Percentiles rank a stretch among this genome's conserved stretches.
Conservation (phyloP, 345 rosid species). For the Reutealis trisperma region DNA sequence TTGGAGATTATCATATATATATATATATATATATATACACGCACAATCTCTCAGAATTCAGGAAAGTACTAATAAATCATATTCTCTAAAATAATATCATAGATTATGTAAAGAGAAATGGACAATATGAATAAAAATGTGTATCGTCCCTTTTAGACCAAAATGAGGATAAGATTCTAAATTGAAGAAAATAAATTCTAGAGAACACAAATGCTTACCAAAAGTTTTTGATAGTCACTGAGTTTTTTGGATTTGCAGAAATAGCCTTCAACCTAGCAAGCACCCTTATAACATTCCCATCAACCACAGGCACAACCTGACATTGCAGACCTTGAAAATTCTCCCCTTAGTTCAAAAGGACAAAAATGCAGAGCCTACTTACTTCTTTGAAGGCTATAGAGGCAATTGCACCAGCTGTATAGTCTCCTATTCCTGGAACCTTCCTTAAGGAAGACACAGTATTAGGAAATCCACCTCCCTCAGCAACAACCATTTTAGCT, state of each 20-base stretch:
- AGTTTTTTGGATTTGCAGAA: constrained; percentile 84
- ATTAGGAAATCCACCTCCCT: constrained; percentile 52
- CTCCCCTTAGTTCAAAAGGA: constrained; percentile 7
- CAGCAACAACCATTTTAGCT: constrained; percentile 59
- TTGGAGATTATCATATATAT: not conserved
- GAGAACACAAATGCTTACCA: constrained; percentile 51
- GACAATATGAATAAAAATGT: not conserved
- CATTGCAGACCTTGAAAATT: constrained; percentile 15
- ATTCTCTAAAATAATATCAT: too few relatives aligned
- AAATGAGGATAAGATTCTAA: not conserved
- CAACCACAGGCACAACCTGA: constrained; percentile 72
- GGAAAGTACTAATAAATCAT: not conserved
- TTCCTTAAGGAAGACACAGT: constrained; percentile 48
- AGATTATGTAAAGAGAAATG: not conserved
- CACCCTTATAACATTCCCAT: constrained; percentile 73
- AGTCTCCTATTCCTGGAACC: constrained; percentile 73
- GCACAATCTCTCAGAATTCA: not conserved
- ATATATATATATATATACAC: not conserved
- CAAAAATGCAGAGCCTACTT: constrained; percentile 22
- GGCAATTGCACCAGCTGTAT: constrained; percentile 78
- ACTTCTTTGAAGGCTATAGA: constrained; percentile 81
- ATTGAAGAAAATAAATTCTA: constrained; percentile 4
- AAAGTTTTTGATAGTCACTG: constrained; percentile 51
- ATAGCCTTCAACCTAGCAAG: constrained; percentile 73
- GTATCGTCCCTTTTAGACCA: not conserved